A percentile compares a stretch with the other conserved stretches of the same genome.
These are phyloP conservation scores for Fraxinus americana DNA, from an alignment of 257 asterid species.

Conservation along the genomic window DNA sequence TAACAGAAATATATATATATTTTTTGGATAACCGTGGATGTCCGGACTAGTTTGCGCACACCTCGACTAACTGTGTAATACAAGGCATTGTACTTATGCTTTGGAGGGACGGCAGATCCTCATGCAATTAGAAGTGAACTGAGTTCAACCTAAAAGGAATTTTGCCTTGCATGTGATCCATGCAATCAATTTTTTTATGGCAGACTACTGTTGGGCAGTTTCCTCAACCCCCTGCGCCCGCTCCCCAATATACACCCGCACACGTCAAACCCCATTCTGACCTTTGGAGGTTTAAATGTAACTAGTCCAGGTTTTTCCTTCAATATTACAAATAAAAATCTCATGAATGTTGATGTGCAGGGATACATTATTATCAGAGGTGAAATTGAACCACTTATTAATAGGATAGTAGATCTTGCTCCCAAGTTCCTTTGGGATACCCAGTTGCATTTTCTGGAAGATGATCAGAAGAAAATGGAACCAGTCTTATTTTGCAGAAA, in stretches of 20 bases:
- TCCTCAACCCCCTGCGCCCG: background rate
- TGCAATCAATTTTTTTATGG: background rate
- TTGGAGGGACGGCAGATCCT: too few species aligned
- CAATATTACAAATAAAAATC: background rate
- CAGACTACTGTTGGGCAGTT: background rate
- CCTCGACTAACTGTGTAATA: too few species aligned
- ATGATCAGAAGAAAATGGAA: constrained; percentile 53
- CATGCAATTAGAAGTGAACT: too few species aligned
- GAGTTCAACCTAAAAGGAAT: too few species aligned
- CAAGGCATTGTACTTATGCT: too few species aligned
- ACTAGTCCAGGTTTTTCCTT: background rate
- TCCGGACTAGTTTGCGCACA: too few species aligned
- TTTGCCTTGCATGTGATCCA: too few species aligned
- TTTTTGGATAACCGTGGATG: too few species aligned
- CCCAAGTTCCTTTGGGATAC: constrained; percentile 84
- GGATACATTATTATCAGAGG: constrained; percentile 79
- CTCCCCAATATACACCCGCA: background rate
- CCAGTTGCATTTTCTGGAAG: constrained; percentile 62
- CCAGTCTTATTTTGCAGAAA: constrained; percentile 74
- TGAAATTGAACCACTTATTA: constrained; percentile 55
- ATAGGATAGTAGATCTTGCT: constrained; percentile 59
- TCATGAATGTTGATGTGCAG: constrained; percentile 38
- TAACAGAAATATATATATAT: background rate
- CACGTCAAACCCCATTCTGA: background rate
- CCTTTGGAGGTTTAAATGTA: background rate